Conservation (phyloP, 108 stramenopile genomes). For the Skeletonema marinoi region DNA sequence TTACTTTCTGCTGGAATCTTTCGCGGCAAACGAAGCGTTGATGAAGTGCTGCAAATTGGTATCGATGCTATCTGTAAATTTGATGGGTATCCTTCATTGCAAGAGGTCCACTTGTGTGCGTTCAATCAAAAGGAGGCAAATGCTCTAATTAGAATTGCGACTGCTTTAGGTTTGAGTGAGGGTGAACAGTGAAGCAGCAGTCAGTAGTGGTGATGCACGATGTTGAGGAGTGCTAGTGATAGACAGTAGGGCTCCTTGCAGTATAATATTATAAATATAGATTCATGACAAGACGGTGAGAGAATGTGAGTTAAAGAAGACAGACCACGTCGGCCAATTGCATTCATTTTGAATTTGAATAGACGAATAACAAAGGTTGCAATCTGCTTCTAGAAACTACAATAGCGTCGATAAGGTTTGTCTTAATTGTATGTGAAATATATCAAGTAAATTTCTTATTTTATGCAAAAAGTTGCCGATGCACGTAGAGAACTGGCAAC, state of each 20-base stretch:
- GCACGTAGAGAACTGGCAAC: no score
- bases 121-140: constrained; percentile 41
- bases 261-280: background rate
- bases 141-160: constrained; percentile 25
- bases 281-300: no score
- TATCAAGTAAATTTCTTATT: no score
- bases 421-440: no score
- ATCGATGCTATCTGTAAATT: constrained; percentile 59
- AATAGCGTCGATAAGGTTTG: no score
- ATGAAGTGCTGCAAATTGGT: constrained; percentile 65
- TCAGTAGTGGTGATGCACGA: background rate
- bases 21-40: constrained; percentile 53
- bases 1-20: constrained; percentile 80
- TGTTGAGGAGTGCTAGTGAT: background rate
- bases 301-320: no score
- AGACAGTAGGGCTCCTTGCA: background rate
- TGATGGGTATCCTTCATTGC: constrained; percentile 43
- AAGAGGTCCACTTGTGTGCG: constrained; percentile 57
- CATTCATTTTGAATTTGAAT: no score
- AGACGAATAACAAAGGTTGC: no score
- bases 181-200: background rate
- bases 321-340: no score
- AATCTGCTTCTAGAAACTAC: no score
- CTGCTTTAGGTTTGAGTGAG: constrained; percentile 32
- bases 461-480: no score